Evolutionary conservation across 2,329 filamentous ascomycete genomes (phyloP), one percentile per base, ranked within the genome.

Genomic region (Ceratocystis alfenasii): DNA sequence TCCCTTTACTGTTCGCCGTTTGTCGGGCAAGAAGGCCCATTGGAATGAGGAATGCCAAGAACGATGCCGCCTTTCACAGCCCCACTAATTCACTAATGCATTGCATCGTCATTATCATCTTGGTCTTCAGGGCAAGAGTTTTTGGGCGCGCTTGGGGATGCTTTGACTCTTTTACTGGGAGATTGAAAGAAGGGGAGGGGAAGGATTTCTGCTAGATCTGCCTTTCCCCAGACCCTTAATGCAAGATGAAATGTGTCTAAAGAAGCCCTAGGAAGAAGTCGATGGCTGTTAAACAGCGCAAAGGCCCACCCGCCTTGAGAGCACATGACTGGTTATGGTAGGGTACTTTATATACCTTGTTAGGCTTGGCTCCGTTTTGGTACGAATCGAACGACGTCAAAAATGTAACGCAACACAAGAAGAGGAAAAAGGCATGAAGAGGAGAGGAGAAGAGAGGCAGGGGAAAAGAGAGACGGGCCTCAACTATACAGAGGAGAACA

Each of bases 351-450:
- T 12, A 15, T 15, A 15, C 3, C 10, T 41, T 41, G 25, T 8
- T n/a, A 59, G 15, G 55, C 55, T 59, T n/a, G 12, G 20, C 33
- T n/a, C 55, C 55, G 55, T 59, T 59, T 59, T 12, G 55, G 55
- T 20, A 59, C 28, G 55, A 20, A 59, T 59, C 55, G 55, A 59
- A 59, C 55, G 55, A 59, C 55, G 30, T 33, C 55, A 59, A 53
- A 36, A 59, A 59, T 59, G 30, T 28, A 59, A 59, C 25, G 5
- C 55, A 59, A 59, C 55, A 59, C 55, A 33, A 20, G 25, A 7
- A 59, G 33, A 7, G 28, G 12, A 59, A 4, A n/a, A 10, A 36
- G 22, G 55, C 55, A 36, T 8, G 10, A 3, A 53, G 46, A 50
- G n/a, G 22, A n/a, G 15, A 20, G 17, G 46, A 57, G 53, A 57